Base-by-base conservation (phyloP, 371 early-diverging fungal species). In the Mucor mucedo region DNA sequence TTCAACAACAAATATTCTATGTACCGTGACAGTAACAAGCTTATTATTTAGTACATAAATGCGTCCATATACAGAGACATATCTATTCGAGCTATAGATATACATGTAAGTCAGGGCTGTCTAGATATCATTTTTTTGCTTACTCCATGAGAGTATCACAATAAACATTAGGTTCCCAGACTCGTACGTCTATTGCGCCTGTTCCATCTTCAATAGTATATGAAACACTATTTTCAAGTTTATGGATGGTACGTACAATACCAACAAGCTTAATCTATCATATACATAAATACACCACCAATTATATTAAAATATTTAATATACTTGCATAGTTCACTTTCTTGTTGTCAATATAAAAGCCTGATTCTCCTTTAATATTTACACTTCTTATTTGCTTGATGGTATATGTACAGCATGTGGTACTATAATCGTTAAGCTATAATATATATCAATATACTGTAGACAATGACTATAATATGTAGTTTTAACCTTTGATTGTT, bases 201-300 rank as follows among this genome's bases (percentile, higher is more conserved):
- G 93, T 89, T 14, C 92, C 92, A 69, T 95, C 95, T 52, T 93
- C 90, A 27, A 95, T 66, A 8, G 70, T 66, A 68, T 88, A 93
- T 11, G 69, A 70, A 6, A 27, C 27, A 48, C 10, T 21, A 2
- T 35, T 11, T 14, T 40, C n/a, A 28, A 13, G 0, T 30, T 4
- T 29, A 2, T 4, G 10, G 4, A 58, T 54, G 4, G 47, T n/a
- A 3, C 42, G 40, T 21, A 65, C 38, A 38, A 39, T 16, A 39
- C 65, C 60, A 29, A 65, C 10, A 7, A 65, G 3, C 7, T n/a
- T 27, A 16, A 60, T 28, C 65, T 65, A 59, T 39, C 9, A 2
- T 21, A 38, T 2, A 16, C 2, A 33, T 38, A 14, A 38, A 32
- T 54, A 39, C 11, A 52, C n/a, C 21, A 1, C 21, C 21, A 30